Evolutionary conservation across 2,329 filamentous ascomycete genomes (phyloP), one percentile per base, ranked within the genome.

Genomic region (Keithomyces neogunnii): DNA sequence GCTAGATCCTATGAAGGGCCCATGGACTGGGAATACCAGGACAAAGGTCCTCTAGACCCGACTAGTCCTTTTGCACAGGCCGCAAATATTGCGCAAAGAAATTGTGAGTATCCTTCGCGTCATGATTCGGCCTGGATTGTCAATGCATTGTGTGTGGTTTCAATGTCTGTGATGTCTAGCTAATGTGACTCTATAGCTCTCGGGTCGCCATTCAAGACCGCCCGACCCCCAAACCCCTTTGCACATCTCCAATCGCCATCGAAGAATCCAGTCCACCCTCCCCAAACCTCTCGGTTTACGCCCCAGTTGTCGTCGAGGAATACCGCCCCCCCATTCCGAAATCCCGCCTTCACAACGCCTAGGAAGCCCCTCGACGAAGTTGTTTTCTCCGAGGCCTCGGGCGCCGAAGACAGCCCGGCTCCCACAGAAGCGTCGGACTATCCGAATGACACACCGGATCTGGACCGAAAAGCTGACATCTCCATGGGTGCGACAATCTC

Each of bases 11-110:
- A 72, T 56, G 81, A 84, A 66, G 72, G 78, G 55, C 80, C 72
- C 56, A 85, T 85, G 82, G 82, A 85, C 59, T 85, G 79, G 78
- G 79, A 85, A 62, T 85, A 81, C 63, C 75, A 84, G 59, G 73
- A 72, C 54, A 66, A 70, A 46, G 80, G 75, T 2, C 80, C 80
- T 19, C 66, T 81, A 54, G 82, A 85, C 66, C 74, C 74, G 19
- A 80, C 78, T 8, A 84, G 81, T 56, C 82, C 82, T 2, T 85
- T 84, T 63, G 72, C 76, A 26, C 77, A 81, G 56, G 72, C 77
- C 38, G 70, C 73, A 1, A 73, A 66, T 59, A 64, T 61, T 47
- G 62, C 65, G 42, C 62, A 66, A 46, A 66, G 71, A 47, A 71
- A 68, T 55, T 66, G 77, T 78, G 53, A 57, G 71, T 68, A 42